phyloP scores from a whole-genome alignment of 495 filamentous ascomycete species.

The Penicillium nucicola region DNA sequence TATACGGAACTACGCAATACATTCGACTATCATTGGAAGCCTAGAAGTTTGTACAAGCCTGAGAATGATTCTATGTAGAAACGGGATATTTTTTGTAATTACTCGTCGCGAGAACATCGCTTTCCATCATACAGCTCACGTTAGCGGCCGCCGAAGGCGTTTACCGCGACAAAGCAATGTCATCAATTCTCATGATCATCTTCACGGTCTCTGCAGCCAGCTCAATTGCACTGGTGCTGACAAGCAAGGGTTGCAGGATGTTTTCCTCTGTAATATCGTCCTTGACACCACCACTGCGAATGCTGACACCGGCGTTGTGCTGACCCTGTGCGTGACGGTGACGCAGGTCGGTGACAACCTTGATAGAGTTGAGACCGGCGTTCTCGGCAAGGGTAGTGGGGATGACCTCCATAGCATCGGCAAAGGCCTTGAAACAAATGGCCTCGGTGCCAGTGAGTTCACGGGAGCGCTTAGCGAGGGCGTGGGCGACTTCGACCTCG shows the following conservation, averaged over 20 bases:
- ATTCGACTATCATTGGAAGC: not conserved
- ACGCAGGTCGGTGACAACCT: slow-evolving; percentile 95
- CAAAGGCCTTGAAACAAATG: slow-evolving; percentile 98
- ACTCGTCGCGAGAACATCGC: slow-evolving; percentile 27
- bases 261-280: slow-evolving; percentile 94
- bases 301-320: slow-evolving; percentile 94
- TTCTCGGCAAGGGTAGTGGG: slow-evolving; percentile 97
- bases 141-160: slow-evolving; percentile 15
- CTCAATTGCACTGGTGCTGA: slow-evolving; percentile 96
- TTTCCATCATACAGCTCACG: slow-evolving; percentile 30
- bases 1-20: not conserved
- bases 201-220: slow-evolving; percentile 96
- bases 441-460: slow-evolving; percentile 84
- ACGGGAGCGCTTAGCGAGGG: slow-evolving; percentile 75
- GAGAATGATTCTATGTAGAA: slow-evolving; percentile 20
- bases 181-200: slow-evolving; percentile 97
- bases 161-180: slow-evolving; percentile 73
- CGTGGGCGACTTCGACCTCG: slow-evolving; percentile 88
- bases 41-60: not conserved
- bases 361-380: slow-evolving; percentile 94
- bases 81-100: slow-evolving; percentile 28
- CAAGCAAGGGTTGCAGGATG: slow-evolving; percentile 90
- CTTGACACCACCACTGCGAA: slow-evolving; percentile 95
- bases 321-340: slow-evolving; percentile 92
- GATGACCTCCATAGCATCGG: slow-evolving; percentile 95